A percentile compares a stretch with the other conserved stretches of the same genome.
phyloP scores from a whole-genome alignment of 306 rosid genomes.

The Arachis hypogaea region DNA sequence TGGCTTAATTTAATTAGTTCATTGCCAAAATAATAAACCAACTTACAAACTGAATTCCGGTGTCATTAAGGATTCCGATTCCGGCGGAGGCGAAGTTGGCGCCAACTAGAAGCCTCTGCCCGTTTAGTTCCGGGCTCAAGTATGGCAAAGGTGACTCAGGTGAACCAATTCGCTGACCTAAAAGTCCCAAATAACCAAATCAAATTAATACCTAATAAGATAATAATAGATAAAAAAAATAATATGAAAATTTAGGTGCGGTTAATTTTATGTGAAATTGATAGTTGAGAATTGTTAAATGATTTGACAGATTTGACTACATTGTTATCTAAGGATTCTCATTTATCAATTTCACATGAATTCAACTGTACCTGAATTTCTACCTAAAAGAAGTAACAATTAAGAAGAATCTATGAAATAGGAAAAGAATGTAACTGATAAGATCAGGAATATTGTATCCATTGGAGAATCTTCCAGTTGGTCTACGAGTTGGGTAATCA shows the following conservation, averaged over 20 bases:
- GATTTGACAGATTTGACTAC: too few relatives aligned
- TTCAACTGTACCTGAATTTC: too few relatives aligned
- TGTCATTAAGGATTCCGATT: constrained; percentile 86
- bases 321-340: too few relatives aligned
- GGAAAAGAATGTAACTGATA: constrained; percentile 55
- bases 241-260: too few relatives aligned
- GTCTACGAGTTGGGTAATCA: constrained; percentile 64
- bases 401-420: background rate
- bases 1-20: too few relatives aligned
- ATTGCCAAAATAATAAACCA: background rate
- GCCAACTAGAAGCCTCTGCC: constrained; percentile 64
- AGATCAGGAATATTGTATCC: constrained; percentile 79
- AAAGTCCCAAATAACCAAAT: background rate
- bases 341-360: too few relatives aligned
- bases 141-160: constrained; percentile 69
- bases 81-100: constrained; percentile 95
- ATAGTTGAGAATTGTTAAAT: too few relatives aligned
- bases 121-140: constrained; percentile 60
- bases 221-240: too few relatives aligned
- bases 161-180: constrained; percentile 66
- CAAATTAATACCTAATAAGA: too few relatives aligned
- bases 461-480: constrained; percentile 85
- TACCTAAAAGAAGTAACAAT: too few relatives aligned
- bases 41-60: constrained; percentile 80
- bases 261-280: too few relatives aligned